Conservation (phyloP, 140 eudicot species). For the Cichorium intybus region DNA sequence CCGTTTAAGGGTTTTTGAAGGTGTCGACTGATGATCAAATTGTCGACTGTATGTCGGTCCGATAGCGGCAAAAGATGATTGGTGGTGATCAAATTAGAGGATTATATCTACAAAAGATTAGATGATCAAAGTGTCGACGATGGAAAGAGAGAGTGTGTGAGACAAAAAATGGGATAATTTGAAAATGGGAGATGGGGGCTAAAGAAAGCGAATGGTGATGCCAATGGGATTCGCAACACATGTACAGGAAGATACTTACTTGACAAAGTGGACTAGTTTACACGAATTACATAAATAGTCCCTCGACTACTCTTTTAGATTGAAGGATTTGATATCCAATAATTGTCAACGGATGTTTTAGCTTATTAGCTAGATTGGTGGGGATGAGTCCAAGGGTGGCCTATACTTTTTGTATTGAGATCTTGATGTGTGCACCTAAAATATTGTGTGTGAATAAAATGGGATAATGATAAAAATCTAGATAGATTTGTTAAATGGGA, state of each 20-base stretch:
- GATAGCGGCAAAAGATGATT: constrained; percentile 11
- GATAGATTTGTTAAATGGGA: too few relatives aligned
- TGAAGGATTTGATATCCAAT: background rate
- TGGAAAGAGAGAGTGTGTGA: background rate
- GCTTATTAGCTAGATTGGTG: too few relatives aligned
- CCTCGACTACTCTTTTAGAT: background rate
- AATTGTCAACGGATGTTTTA: too few relatives aligned
- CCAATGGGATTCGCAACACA: background rate
- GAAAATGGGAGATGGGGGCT: constrained; percentile 2
- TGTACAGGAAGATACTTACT: constrained; percentile 12
- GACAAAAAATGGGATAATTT: constrained; percentile 21
- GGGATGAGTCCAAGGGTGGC: too few relatives aligned
- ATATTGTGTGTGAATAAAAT: too few relatives aligned
- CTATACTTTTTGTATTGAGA: too few relatives aligned
- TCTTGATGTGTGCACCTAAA: too few relatives aligned
- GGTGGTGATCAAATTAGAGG: constrained; percentile 28
- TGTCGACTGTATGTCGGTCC: constrained; percentile 16
- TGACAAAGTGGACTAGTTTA: constrained; percentile 4
- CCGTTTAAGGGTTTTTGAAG: constrained; percentile 13
- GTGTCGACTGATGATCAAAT: background rate
- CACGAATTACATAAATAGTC: background rate
- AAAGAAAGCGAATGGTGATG: constrained; percentile 8
- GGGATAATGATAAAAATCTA: too few relatives aligned
- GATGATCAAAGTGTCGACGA: constrained; percentile 4
- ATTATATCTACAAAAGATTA: constrained; percentile 8